Base-by-base conservation (phyloP, 2,329 filamentous ascomycete genomes). In the Leptoxyphium fumago region DNA sequence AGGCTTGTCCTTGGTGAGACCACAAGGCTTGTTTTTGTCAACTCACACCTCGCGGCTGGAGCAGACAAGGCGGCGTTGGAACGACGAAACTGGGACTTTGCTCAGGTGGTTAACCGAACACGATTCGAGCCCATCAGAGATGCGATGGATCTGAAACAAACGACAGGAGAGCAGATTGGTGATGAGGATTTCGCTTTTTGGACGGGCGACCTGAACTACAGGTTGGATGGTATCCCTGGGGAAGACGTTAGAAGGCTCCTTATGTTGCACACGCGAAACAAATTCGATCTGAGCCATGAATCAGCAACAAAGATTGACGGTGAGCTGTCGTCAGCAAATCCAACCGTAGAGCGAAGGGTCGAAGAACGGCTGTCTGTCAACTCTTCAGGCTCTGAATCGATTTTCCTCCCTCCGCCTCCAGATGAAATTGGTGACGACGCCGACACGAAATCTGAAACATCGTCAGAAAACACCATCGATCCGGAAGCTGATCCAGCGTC, bases 131-230 rank as follows among this genome's bases (percentile, higher is more conserved):
- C 86, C 0, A 74, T 93, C 6, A 69, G 70, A 34, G 74, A 81
- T 46, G 68, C 73, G 0, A 79, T 83, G 8, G 76, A 82, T 5
- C 66, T 75, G 1, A 71, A 78, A 2, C 68, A 73, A 46, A 63
- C 59, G 2, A 60, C 64, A 32, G 77, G 80, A n/a, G 76, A 80
- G 17, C 75, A 70, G 30, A 80, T 98, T 50, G 88, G 85, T 1
- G 84, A 93, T 34, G 89, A 94, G 51, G 91, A 98, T 57, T 87
- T 95, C 64, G 78, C 80, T 0, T 95, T 98, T 57, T 96, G 89
- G 86, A 84, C 94, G 56, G 91, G 91, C 6, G 91, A 98, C 61
- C 71, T 98, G 38, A 98, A 98, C 60, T 98, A 95, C 58, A 78
- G 91, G 29, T 72, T 98, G 1, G 85, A 93, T 42, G 84, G 82